Evolutionary conservation across 176 grass and related monocot species (phyloP), one percentile per base, ranked within the genome.

Genomic region (Guadua angustifolia): DNA sequence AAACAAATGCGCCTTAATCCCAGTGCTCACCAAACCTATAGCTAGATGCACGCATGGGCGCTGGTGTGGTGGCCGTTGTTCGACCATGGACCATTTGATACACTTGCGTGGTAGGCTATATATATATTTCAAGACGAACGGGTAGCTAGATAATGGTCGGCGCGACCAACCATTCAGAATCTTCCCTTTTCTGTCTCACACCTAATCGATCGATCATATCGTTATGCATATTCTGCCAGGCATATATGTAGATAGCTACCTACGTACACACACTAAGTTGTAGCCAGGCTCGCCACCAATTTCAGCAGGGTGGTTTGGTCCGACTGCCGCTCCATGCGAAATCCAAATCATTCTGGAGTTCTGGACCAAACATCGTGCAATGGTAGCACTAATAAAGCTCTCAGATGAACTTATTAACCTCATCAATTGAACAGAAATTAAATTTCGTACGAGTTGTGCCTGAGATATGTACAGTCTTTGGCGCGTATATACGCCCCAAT

Each of bases 51-150:
- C 39, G 29, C 32, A 66, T 19, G 39, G 55, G 10, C 55, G 55
- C n/a, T 8, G 21, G 56, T 44, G 74, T 1, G 76, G 40, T 58
- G 76, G 76, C 77, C 26, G 33, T 50, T 80, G 63, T 4, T 63
- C 25, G 25, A 26, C 13, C 60, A 32, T 63, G 60, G 11, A 15
- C 24, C 25, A 63, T 29, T 63, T n/a, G 25, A 1, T 63, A 29
- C 7, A 12, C 9, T 63, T 32, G n/a, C n/a, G n/a, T n/a, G 11
- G 12, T 63, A 32, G n/a, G 60, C 60, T 15, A 14, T 68, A 53
- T 67, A 53, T 67, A 52, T 32, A 51, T 68, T 79, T 67, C 46
- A 67, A 46, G 14, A 53, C 13, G 78, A 81, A 18, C 47, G 49
- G 77, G 4, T 36, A 36, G n/a, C n/a, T n/a, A n/a, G 35, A 38